phyloP scores from a whole-genome alignment of 2,329 filamentous ascomycete species.

The Talaromyces sp. region DNA sequence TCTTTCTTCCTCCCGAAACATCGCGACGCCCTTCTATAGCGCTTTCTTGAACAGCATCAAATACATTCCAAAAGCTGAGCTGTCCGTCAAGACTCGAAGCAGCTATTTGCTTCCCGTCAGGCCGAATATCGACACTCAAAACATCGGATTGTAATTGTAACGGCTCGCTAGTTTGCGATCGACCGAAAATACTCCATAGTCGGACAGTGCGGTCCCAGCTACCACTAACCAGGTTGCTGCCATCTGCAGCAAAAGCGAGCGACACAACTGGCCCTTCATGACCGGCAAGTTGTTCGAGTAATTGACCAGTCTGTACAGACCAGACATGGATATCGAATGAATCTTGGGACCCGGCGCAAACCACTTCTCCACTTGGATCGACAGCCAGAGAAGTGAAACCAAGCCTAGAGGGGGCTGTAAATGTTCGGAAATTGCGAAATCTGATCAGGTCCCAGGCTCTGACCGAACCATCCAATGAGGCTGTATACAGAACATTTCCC shows the following conservation, averaged over 20 bases:
- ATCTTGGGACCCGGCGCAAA: conserved; percentile 90
- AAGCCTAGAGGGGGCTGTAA: conserved; percentile 84
- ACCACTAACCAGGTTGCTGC: conserved; percentile 76
- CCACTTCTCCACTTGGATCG: conserved; percentile 94
- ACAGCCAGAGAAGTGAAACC: conserved; percentile 93
- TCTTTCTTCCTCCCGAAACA: conserved; percentile 83
- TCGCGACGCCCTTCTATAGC: conserved; percentile 87
- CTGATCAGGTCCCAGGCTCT: conserved; percentile 93
- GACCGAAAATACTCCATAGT: conserved; percentile 90
- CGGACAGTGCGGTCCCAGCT: conserved; percentile 96
- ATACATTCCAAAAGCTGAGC: conserved; percentile 88
- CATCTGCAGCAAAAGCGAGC: conserved; percentile 82
- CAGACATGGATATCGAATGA: conserved; percentile 97
- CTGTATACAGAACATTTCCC: conserved; percentile 92
- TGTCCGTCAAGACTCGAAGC: conserved; percentile 92
- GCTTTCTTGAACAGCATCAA: conserved; percentile 77
- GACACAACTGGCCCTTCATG: conserved; percentile 92
- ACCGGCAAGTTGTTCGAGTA: conserved; percentile 83
- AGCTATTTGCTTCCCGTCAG: conserved; percentile 85
- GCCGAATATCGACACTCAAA: conserved; percentile 76
- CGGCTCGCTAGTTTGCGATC: conserved; percentile 92
- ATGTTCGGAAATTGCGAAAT: conserved; percentile 95
- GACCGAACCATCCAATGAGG: conserved; percentile 88
- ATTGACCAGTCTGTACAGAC: conserved; percentile 95
- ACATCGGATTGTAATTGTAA: conserved; percentile 89